Percentiles rank a stretch among this genome's conserved stretches.
phyloP scores from a whole-genome alignment of 179 eudicot genomes.

The Kewa caespitosa region DNA sequence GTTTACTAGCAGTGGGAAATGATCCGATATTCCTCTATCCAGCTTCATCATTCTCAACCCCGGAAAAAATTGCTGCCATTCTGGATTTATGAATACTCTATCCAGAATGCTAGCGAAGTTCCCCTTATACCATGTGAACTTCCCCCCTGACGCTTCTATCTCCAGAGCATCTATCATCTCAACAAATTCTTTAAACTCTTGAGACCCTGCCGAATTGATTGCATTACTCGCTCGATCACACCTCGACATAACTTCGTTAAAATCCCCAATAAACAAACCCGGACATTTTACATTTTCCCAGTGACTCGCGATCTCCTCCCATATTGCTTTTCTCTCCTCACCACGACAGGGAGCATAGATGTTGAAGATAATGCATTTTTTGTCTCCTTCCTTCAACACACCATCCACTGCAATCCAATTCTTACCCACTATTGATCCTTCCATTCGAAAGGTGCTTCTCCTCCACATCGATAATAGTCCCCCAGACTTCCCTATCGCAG shows the following conservation, averaged over 20 bases:
- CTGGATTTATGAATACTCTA: background rate
- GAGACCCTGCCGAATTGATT: background rate
- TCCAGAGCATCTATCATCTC: background rate
- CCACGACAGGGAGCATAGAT: background rate
- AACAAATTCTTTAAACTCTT: background rate
- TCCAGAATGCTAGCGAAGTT: background rate
- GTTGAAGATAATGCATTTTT: too few relatives aligned
- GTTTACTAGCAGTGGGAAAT: background rate
- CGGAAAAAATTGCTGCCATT: background rate
- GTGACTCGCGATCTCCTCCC: background rate
- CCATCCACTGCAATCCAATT: too few relatives aligned
- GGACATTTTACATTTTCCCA: background rate
- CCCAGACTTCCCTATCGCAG: too few relatives aligned
- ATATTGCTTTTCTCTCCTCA: background rate
- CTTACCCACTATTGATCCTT: too few relatives aligned
- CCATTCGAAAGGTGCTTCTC: too few relatives aligned
- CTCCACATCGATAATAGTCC: too few relatives aligned
- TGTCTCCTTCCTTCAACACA: too few relatives aligned
- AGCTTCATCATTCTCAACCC: background rate
- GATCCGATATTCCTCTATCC: background rate
- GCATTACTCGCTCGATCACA: background rate
- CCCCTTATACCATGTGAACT: background rate
- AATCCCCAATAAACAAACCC: background rate
- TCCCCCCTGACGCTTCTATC: background rate
- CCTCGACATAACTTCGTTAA: background rate